Conservation (phyloP, 202 grass and related monocot genomes). For the Setaria italica region DNA sequence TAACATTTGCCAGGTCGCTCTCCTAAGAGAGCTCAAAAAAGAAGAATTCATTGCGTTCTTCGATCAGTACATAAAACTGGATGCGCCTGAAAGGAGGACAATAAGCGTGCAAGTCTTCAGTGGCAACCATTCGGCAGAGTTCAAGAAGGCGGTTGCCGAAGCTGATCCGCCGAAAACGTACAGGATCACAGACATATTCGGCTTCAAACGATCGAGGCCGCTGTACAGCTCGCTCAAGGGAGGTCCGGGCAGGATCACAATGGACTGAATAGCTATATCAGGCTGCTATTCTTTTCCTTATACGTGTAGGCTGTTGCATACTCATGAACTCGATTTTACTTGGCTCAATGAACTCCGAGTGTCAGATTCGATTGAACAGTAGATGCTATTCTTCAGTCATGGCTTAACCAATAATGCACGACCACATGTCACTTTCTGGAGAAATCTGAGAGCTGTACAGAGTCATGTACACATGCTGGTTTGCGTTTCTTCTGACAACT, state of each 20-base stretch:
- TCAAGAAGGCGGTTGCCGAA: conserved; percentile 53
- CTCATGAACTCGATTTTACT: conserved; percentile 6
- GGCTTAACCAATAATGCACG: conserved; percentile 20
- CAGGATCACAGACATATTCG: conserved; percentile 68
- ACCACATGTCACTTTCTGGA: conserved; percentile 1
- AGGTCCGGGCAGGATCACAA: conserved; percentile 54
- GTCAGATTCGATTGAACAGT: conserved; percentile 23
- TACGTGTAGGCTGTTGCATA: background rate
- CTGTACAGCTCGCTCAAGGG: conserved; percentile 72
- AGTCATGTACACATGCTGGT: background rate
- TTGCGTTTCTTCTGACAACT: conserved; percentile 2
- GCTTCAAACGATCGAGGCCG: conserved; percentile 87
- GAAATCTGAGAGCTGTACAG: conserved; percentile 15
- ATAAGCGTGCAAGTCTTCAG: conserved; percentile 82
- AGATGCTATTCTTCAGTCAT: conserved; percentile 29
- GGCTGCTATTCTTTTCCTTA: background rate
- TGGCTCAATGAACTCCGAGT: background rate
- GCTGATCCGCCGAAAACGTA: conserved; percentile 47
- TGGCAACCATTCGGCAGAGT: conserved; percentile 58
- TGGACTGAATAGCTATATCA: conserved; percentile 43
- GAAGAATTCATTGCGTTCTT: conserved; percentile 85
- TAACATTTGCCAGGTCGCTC: conserved; percentile 57
- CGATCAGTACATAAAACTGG: conserved; percentile 68
- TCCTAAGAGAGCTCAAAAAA: conserved; percentile 77
- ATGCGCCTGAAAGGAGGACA: conserved; percentile 66